These are phyloP conservation scores for Gentiana dahurica DNA, from an alignment of 257 asterid genomes.

Conservation along the genomic window DNA sequence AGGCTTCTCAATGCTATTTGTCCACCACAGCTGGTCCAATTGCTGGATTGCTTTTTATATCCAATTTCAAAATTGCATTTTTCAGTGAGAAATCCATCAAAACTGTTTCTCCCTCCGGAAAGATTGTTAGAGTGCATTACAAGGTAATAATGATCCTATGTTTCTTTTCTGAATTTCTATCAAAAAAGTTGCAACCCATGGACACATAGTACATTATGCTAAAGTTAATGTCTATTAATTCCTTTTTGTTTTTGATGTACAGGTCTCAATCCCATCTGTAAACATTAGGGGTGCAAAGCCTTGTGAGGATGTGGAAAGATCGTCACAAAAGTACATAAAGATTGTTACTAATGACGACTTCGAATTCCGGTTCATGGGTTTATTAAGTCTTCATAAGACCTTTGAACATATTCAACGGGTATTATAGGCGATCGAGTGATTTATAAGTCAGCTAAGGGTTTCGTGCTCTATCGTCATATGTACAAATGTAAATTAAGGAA, in stretches of 20 bases:
- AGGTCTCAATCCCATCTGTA: constrained; percentile 30
- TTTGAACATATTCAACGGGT: constrained; percentile 23
- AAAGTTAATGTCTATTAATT: too few relatives aligned
- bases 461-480: too few relatives aligned
- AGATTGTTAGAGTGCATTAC: constrained; percentile 9
- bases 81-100: constrained; percentile 15
- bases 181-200: not conserved
- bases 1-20: constrained; percentile 10
- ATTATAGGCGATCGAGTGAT: not conserved
- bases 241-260: constrained; percentile 1
- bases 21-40: constrained; percentile 13
- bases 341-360: constrained; percentile 31
- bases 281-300: constrained; percentile 24
- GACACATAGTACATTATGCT: too few relatives aligned
- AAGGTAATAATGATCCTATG: constrained; percentile 3
- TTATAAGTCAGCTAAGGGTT: too few relatives aligned
- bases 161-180: not conserved
- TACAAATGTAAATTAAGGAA: too few relatives aligned
- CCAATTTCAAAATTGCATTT: constrained; percentile 9
- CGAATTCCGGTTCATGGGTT: constrained; percentile 50
- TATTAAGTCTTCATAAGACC: constrained; percentile 28
- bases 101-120: constrained; percentile 10
- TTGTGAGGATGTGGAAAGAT: constrained; percentile 23
- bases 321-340: constrained; percentile 32
- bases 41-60: constrained; percentile 10